A percentile compares a stretch with the other conserved stretches of the same genome.
These are phyloP conservation scores for Morella rubra DNA, from an alignment of 306 rosid species.

Conservation along the genomic window DNA sequence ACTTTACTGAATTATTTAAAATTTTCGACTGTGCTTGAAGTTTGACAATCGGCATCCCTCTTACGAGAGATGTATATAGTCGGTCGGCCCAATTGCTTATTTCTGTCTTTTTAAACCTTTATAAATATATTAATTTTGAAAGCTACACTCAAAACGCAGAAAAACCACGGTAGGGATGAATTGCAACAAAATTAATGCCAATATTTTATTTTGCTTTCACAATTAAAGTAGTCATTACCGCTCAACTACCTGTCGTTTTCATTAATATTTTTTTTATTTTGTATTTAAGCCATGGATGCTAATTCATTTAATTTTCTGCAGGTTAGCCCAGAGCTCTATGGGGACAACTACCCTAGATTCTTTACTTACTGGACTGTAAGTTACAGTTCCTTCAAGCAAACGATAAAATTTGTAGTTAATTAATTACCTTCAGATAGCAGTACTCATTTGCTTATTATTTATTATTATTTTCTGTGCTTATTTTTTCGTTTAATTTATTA, in stretches of 20 bases:
- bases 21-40: not conserved
- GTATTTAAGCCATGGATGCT: slow-evolving; percentile 24
- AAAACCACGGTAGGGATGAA: not conserved
- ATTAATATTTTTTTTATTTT: slow-evolving; percentile 2
- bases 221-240: slow-evolving; percentile 38
- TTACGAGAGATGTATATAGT: not conserved
- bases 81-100: no score
- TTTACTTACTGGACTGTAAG: slow-evolving; percentile 98
- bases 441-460: no score
- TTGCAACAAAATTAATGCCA: slow-evolving; percentile 13
- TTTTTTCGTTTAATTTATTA: not conserved
- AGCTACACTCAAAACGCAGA: slow-evolving; percentile 8
- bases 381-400: slow-evolving; percentile 30
- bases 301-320: slow-evolving; percentile 50
- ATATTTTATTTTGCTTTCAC: slow-evolving; percentile 12
- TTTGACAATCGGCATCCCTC: not conserved
- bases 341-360: slow-evolving; percentile 88
- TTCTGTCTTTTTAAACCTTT: no score
- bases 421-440: no score
- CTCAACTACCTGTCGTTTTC: slow-evolving; percentile 44
- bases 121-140: slow-evolving; percentile 8
- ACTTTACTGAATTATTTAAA: no score
- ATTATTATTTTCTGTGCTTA: no score
- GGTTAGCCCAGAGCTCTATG: slow-evolving; percentile 97
- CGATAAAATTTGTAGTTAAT: not conserved